These are phyloP conservation scores for Backusella macrospora DNA, from an alignment of 192 early-diverging fungal species.

Conservation along the genomic window DNA sequence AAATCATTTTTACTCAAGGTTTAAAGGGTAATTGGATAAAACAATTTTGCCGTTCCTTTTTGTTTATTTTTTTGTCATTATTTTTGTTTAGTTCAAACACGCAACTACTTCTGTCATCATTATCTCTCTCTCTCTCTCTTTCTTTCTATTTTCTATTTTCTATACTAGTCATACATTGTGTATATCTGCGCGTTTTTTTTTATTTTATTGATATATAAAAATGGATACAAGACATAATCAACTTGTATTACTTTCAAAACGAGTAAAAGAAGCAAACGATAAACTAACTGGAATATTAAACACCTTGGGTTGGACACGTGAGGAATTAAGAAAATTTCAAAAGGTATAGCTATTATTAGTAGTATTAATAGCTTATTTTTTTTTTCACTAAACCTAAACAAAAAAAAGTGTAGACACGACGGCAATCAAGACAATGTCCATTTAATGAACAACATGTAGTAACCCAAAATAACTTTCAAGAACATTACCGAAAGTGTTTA, in stretches of 20 bases:
- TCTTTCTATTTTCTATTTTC: too few species aligned
- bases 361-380: background rate
- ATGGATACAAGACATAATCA: constrained; percentile 19
- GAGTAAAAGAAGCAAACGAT: constrained; percentile 14
- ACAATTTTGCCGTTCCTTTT: background rate
- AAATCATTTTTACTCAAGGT: background rate
- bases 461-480: background rate
- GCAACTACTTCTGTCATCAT: too few species aligned
- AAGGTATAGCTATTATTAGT: background rate
- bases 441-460: constrained; percentile 2
- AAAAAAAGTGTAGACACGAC: background rate
- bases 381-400: background rate
- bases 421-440: background rate
- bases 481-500: constrained; percentile 11
- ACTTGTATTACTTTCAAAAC: constrained; percentile 6
- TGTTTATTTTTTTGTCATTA: too few species aligned
- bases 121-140: too few species aligned
- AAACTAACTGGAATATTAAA: background rate
- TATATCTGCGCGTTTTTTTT: too few species aligned
- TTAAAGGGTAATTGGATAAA: background rate
- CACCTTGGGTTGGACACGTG: constrained; percentile 9
- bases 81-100: too few species aligned
- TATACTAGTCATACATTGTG: too few species aligned
- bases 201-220: background rate
- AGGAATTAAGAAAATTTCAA: background rate